Evolutionary conservation across 2,329 filamentous ascomycete species (phyloP), one percentile per base, ranked within the genome.

Genomic region (Colletotrichum caudatum): DNA sequence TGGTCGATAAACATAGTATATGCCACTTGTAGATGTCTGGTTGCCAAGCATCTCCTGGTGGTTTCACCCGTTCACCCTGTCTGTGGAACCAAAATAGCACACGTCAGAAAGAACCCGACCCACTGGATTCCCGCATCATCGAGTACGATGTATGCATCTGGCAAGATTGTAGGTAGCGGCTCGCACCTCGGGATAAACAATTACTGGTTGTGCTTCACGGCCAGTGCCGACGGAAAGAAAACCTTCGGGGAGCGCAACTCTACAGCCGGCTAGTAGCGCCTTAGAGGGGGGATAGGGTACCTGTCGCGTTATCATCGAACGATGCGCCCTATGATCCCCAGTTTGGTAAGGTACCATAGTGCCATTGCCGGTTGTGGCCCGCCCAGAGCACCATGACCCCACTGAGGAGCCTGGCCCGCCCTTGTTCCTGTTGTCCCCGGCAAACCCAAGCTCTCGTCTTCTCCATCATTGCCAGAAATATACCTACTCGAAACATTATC

Each of bases 381-480:
- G 33, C 60, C 60, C 58, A 61, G 44, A 53, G 46, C 33, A 50
- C 48, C 59, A 69, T 51, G 58, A 67, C 64, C 41, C 62, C 63
- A 66, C 62, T 61, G 63, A 65, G 64, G 67, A 70, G 62, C 63
- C 66, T 69, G 66, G 66, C 66, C 46, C 64, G 69, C 59, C 53
- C 66, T 61, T 60, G 65, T 64, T 72, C 66, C 60, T 37, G 64
- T 67, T 58, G 65, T 48, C 67, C 66, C 69, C 69, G 60, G 69
- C 69, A 69, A 48, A 53, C 54, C 61, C 48, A 64, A 72, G 65
- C 69, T 64, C 44, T 62, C 29, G 37, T 23, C 58, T 63, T 57
- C 69, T 72, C 60, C 66, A 56, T 72, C 66, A 63, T 64, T 72
- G 54, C 69, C 66, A 72, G 69, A 69, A 72, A 72, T 72, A 72